A percentile compares a stretch with the other conserved stretches of the same genome.
These are phyloP conservation scores for Ministeria vibrans DNA, from an alignment of 78 protist species.

Conservation along the genomic window DNA sequence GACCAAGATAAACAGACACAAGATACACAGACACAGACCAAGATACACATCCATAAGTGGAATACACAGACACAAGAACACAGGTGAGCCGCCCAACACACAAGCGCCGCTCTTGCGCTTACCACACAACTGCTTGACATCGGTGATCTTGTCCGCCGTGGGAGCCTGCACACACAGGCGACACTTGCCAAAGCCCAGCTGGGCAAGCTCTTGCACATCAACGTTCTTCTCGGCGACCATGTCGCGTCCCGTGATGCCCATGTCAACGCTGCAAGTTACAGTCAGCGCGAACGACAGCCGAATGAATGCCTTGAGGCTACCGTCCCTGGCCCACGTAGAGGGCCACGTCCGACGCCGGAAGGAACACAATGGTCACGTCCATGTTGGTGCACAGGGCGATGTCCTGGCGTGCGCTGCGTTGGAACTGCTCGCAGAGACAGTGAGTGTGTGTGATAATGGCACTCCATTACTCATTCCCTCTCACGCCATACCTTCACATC, in stretches of 20 bases:
- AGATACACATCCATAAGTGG: too few relatives aligned
- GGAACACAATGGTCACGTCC: slow-evolving; percentile 50
- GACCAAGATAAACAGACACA: too few relatives aligned
- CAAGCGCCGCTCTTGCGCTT: too few relatives aligned
- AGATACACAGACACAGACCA: too few relatives aligned
- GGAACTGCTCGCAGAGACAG: not conserved
- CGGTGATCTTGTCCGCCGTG: not conserved
- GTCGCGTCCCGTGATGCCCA: slow-evolving; percentile 67
- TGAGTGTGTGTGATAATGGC: not conserved
- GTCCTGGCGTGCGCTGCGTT: slow-evolving; percentile 35
- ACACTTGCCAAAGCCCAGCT: slow-evolving; percentile 66
- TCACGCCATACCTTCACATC: not conserved
- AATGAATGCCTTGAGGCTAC: not conserved
- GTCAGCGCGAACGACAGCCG: not conserved
- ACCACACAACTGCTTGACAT: not conserved
- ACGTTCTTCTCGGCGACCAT: slow-evolving; percentile 36
- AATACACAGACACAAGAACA: too few relatives aligned
- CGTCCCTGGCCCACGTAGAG: slow-evolving; percentile 39
- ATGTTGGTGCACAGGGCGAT: slow-evolving; percentile 41
- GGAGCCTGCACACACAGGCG: slow-evolving; percentile 51
- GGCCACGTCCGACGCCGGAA: slow-evolving; percentile 69
- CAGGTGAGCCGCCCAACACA: too few relatives aligned
- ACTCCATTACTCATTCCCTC: not conserved
- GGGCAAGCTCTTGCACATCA: not conserved
- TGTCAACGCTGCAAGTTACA: slow-evolving; percentile 23